Base-by-base conservation (phyloP, 305 asterid genomes). In the Salvia sclarea region DNA sequence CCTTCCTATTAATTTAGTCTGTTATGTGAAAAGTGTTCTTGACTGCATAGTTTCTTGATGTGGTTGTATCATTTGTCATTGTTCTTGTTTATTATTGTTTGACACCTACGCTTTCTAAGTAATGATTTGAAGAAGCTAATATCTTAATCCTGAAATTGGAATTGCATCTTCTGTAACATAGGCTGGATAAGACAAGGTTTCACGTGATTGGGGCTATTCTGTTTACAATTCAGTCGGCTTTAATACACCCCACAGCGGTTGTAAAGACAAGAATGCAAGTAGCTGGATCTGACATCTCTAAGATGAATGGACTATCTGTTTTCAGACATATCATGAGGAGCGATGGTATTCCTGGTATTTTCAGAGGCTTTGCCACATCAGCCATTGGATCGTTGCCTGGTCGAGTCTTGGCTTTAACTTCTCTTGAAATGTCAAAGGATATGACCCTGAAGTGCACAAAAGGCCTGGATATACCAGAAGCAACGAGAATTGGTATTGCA, bases 201-300 rank as follows among this genome's bases (percentile, higher is more conserved):
- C 98, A 92, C 41, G 52, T 85, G 16, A 84, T 82, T 55, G 97
- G 97, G 64, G 98, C 96, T n/a, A 77, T 90, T 74, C 91, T 92
- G 28, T 92, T 90, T 69, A 92, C 98, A 37, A 81, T 67, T 35
- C 97, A 92, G 79, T 86, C 92, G 0, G 92, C 96, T 25, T 73
- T 92, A 71, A 84, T 90, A 76, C 98, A 90, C 74, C 97, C 98
- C 20, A 92, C 97, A 16, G 86, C 95, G 48, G 89, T 92, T 2
- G 87, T 90, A 73, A 92, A 92, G 92, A 92, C 98, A 11, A 78
- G 96, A 61, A 86, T 90, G 96, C 98, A 92, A 83, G 98, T 92
- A 41, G 90, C 84, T 73, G 85, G 79, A 59, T 79, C 85, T 24
- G 88, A 88, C 71, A 74, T 86, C 22, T 75, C 88, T 40, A 85